Evolutionary conservation across 345 rosid genomes (phyloP), one percentile per base, ranked within the genome.

Genomic region (Brassica incana): DNA sequence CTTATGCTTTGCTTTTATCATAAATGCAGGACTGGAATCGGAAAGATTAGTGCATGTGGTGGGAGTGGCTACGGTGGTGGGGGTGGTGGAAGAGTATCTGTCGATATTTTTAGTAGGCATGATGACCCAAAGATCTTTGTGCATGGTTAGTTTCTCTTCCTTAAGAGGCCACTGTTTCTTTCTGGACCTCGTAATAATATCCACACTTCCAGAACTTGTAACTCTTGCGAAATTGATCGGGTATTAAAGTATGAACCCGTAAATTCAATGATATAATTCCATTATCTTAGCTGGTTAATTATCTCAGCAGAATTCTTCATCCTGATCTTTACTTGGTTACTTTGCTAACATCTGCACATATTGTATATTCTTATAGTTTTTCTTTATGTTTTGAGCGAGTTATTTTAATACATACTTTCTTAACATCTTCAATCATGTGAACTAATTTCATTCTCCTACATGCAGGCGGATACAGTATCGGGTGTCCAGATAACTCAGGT

Each of bases 51-150:
- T 83, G 97, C 99, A 15, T 90, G 97, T 82, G 99, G 99, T 64
- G 99, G 99, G 73, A 81, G 86, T 85, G 99, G 99, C 81, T 93
- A 86, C 85, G 98, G 85, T 66, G 99, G 98, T 77, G 99, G 99
- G 25, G 98, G 99, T 43, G 99, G 99, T 71, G 99, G 99, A 79
- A 92, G 99, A 90, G 87, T 93, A 83, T 83, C 99, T 32, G 95
- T 96, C 50, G 85, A 96, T 77, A 78, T 96, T 80, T 96, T 90
- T 84, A 96, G 98, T 83, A 87, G 99, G 89, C 99, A 93, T 76
- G 97, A 90, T 84, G 95, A 90, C 68, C 99, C 98, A 25, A 86
- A 79, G 79, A 88, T 96, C 77, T 90, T 80, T 83, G 98, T 89
- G 56, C 97, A 96, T 83, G 99, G 99, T 96, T 84, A 86, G 91